These are phyloP conservation scores for Umbelopsis isabellina DNA, from an alignment of 192 early-diverging fungal species.

Conservation along the genomic window DNA sequence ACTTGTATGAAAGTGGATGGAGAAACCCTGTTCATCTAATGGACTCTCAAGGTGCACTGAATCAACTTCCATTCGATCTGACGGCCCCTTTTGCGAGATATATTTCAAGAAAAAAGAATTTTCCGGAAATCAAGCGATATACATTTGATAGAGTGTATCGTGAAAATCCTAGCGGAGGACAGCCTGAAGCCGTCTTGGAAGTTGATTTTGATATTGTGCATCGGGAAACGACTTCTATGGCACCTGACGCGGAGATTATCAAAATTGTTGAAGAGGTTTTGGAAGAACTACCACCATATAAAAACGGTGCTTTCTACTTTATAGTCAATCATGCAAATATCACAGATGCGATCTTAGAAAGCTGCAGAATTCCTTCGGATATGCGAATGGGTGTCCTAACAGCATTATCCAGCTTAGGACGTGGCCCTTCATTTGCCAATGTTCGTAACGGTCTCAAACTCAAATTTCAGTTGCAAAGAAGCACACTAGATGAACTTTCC, in stretches of 20 bases:
- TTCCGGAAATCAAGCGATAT: slow-evolving; percentile 81
- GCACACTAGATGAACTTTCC: slow-evolving; percentile 65
- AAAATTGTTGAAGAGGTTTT: slow-evolving; percentile 77
- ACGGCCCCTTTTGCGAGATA: slow-evolving; percentile 92
- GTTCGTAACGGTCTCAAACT: slow-evolving; percentile 62
- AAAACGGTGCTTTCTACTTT: slow-evolving; percentile 60
- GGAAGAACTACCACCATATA: slow-evolving; percentile 69
- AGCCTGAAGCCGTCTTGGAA: slow-evolving; percentile 76
- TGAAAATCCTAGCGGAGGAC: slow-evolving; percentile 81
- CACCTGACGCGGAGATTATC: slow-evolving; percentile 90
- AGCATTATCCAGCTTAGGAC: slow-evolving; percentile 62
- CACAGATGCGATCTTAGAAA: slow-evolving; percentile 76
- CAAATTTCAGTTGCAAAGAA: slow-evolving; percentile 59
- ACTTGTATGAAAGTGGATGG: slow-evolving; percentile 61
- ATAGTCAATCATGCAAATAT: slow-evolving; percentile 77
- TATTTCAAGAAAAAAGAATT: slow-evolving; percentile 68
- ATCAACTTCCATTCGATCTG: slow-evolving; percentile 88
- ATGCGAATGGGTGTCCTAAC: slow-evolving; percentile 57
- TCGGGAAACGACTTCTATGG: slow-evolving; percentile 56
- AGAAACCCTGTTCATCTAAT: slow-evolving; percentile 79
- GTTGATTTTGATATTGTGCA: slow-evolving; percentile 94
- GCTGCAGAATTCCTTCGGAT: slow-evolving; percentile 65
- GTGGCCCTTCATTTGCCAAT: slow-evolving; percentile 40
- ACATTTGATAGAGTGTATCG: slow-evolving; percentile 82
- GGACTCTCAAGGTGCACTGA: slow-evolving; percentile 80